Evolutionary conservation across 1,284 basidiomycete species (phyloP).

Genomic region (Puccinia polysora): DNA sequence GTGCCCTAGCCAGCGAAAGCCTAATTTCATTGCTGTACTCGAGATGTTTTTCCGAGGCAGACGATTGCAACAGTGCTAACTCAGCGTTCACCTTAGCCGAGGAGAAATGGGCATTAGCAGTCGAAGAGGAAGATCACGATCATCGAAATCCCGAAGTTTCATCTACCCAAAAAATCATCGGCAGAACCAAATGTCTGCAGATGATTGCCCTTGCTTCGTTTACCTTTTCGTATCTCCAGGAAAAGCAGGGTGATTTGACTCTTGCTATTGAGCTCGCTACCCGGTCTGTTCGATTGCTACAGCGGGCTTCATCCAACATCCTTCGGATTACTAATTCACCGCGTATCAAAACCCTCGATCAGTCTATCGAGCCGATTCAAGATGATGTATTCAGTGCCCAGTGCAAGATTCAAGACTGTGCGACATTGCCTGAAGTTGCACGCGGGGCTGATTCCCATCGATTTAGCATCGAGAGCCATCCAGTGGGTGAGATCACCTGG

Average conservation of each 20-base stretch:
- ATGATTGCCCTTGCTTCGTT: conserved; percentile 37
- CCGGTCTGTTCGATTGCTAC: conserved; percentile 29
- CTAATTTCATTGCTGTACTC: conserved; percentile 34
- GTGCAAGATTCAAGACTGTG: conserved; percentile 31
- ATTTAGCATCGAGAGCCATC: conserved; percentile 38
- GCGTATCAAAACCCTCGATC: neutral
- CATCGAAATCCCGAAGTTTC: conserved; percentile 19
- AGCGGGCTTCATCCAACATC: conserved; percentile 41
- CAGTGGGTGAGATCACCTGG: conserved; percentile 40
- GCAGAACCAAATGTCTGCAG: conserved; percentile 20
- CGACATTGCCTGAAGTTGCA: conserved; percentile 31
- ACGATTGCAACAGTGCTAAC: conserved; percentile 13
- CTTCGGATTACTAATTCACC: conserved; percentile 26
- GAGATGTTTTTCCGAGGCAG: conserved; percentile 29
- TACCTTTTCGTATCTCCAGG: conserved; percentile 35
- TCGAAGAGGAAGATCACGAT: conserved; percentile 23
- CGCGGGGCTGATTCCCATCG: conserved; percentile 14
- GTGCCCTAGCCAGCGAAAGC: conserved; percentile 22
- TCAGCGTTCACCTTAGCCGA: conserved; percentile 22
- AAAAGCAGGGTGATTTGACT: conserved; percentile 35
- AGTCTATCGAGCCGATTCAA: neutral
- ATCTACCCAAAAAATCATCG: conserved; percentile 25
- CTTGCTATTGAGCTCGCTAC: conserved; percentile 34
- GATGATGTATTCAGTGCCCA: conserved; percentile 39
- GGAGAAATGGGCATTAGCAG: conserved; percentile 33